Percentiles rank a stretch among this genome's conserved stretches.
Evolutionary conservation across 2,329 filamentous ascomycete species (phyloP).

Genomic region (Fusarium tanahbumbuense): DNA sequence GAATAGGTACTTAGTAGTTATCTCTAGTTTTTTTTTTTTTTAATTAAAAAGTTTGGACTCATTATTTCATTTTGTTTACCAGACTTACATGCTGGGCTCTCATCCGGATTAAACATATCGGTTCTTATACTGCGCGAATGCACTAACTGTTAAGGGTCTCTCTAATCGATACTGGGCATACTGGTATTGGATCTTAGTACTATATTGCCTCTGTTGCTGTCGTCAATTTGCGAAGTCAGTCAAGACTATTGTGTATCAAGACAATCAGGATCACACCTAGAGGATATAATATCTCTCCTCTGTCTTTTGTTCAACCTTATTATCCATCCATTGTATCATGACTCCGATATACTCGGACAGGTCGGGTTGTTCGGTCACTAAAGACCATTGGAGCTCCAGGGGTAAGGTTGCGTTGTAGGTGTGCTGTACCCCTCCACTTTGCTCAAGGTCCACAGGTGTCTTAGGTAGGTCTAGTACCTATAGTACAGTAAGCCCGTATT

Average conservation of each 20-base stretch:
- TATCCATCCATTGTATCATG: not conserved
- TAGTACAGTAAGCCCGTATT: not conserved
- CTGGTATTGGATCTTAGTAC: not conserved
- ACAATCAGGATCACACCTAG: not conserved
- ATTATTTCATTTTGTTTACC: not conserved
- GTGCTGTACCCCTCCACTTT: not conserved
- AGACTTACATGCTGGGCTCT: not conserved
- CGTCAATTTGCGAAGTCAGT: not conserved
- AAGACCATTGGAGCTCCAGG: not conserved
- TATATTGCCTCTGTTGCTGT: not conserved
- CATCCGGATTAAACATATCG: not conserved
- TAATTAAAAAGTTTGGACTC: too few relatives aligned
- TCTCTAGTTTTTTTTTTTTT: too few relatives aligned
- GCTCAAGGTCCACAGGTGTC: not conserved
- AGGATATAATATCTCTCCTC: not conserved
- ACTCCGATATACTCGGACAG: not conserved
- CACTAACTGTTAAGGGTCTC: not conserved
- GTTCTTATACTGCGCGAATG: not conserved
- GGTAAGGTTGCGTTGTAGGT: constrained; percentile 9
- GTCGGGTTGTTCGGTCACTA: not conserved
- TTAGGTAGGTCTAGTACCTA: not conserved
- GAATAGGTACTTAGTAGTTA: not conserved
- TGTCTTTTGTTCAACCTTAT: not conserved
- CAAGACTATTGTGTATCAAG: not conserved
- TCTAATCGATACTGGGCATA: not conserved